These are phyloP conservation scores for Gyrodon lividus DNA, from an alignment of 768 basidiomycete genomes.

Conservation along the genomic window DNA sequence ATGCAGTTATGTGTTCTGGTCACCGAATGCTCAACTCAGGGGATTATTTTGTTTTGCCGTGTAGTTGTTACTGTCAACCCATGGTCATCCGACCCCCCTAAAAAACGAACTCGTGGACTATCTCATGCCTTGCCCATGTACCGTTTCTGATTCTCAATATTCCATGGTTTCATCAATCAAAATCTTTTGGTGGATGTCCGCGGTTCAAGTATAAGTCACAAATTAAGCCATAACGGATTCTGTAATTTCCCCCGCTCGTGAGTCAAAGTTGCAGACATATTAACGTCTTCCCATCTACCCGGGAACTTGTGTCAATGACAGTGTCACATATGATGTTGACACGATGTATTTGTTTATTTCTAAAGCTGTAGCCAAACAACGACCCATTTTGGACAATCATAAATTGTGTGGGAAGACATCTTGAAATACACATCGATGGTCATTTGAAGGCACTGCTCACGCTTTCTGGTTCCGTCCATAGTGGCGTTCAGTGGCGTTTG, in stretches of 20 bases:
- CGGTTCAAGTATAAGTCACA: conserved; percentile 10
- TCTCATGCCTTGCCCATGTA: conserved; percentile 28
- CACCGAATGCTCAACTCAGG: conserved; percentile 17
- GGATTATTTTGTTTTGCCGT: conserved; percentile 22
- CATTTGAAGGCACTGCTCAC: not conserved
- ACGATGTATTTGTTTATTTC: conserved; percentile 12
- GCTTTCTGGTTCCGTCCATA: not conserved
- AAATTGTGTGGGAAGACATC: conserved; percentile 13
- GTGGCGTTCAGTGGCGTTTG: not conserved
- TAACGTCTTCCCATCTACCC: conserved; percentile 5
- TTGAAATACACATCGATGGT: not conserved
- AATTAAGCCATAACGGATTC: not conserved
- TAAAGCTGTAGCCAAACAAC: conserved; percentile 16
- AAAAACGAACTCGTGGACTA: conserved; percentile 25
- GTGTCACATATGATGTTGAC: too few species aligned
- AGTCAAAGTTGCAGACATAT: conserved; percentile 12
- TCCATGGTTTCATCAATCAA: conserved; percentile 7
- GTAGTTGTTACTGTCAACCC: conserved; percentile 19
- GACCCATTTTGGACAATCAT: not conserved
- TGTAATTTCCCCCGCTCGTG: conserved; percentile 8
- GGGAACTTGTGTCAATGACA: too few species aligned
- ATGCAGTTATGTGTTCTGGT: conserved; percentile 23
- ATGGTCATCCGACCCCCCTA: conserved; percentile 2
- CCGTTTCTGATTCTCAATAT: conserved; percentile 10
- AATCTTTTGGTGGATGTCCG: conserved; percentile 11